Evolutionary conservation across 192 early-diverging fungal species (phyloP).

Genomic region (Dimargaris cristalligena): DNA sequence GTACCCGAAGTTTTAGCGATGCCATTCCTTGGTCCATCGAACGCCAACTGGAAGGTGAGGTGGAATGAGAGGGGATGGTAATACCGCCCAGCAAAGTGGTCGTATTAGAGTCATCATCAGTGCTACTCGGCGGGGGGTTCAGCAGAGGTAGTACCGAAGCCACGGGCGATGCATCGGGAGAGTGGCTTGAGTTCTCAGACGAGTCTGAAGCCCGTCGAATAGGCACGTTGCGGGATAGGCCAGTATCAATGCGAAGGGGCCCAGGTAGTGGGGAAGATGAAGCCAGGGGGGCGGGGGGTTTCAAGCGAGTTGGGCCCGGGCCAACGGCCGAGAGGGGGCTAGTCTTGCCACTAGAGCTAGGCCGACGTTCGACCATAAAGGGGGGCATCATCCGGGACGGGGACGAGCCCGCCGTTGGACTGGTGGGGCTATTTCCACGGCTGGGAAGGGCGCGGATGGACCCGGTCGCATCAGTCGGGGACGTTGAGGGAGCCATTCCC

Average conservation of each 20-base stretch:
- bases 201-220: too few species aligned
- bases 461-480: background rate
- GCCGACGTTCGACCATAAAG: too few species aligned
- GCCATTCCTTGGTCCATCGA: background rate
- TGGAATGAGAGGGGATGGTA: background rate
- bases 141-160: background rate
- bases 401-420: too few species aligned
- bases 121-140: too few species aligned
- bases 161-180: background rate
- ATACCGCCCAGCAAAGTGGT: too few species aligned
- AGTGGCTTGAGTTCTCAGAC: too few species aligned
- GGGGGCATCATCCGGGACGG: background rate
- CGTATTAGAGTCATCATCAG: too few species aligned
- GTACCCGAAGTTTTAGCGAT: background rate
- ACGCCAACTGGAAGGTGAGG: background rate
- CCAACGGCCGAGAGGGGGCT: background rate
- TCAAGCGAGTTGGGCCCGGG: too few species aligned
- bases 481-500: background rate
- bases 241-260: background rate
- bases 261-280: too few species aligned
- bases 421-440: too few species aligned
- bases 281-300: too few species aligned
- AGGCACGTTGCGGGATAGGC: background rate
- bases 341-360: too few species aligned
- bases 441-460: background rate